These are phyloP conservation scores for Tuber microsphaerosporum DNA, from an alignment of 495 filamentous ascomycete genomes.

Conservation along the genomic window DNA sequence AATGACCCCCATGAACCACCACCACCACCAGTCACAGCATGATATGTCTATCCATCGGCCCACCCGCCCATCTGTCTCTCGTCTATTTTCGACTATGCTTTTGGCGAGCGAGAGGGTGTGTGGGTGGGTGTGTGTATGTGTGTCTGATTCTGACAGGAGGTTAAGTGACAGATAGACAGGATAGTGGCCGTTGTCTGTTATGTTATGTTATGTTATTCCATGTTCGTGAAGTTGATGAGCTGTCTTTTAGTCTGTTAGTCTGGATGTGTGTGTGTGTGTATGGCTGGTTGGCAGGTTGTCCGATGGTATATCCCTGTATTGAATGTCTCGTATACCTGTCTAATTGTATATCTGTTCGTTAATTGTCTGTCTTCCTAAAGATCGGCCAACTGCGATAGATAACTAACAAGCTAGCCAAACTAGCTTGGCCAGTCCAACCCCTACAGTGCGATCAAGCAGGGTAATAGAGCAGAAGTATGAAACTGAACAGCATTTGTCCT, in stretches of 20 bases:
- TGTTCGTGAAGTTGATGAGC: background rate
- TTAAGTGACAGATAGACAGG: background rate
- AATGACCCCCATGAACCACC: background rate
- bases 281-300: background rate
- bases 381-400: background rate
- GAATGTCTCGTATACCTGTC: background rate
- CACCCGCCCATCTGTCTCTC: background rate
- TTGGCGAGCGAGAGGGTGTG: background rate
- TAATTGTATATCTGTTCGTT: background rate
- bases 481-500: background rate
- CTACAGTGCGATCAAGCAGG: background rate
- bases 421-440: background rate
- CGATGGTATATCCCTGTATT: background rate
- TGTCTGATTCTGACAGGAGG: background rate
- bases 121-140: background rate
- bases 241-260: background rate
- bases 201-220: background rate
- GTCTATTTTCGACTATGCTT: background rate
- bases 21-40: background rate
- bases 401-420: background rate
- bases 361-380: background rate
- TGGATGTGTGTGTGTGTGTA: background rate
- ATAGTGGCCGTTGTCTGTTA: background rate
- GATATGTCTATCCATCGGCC: background rate
- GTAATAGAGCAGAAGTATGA: background rate